phyloP scores from a whole-genome alignment of 2,329 filamentous ascomycete genomes.

The Aspergillus sp. region DNA sequence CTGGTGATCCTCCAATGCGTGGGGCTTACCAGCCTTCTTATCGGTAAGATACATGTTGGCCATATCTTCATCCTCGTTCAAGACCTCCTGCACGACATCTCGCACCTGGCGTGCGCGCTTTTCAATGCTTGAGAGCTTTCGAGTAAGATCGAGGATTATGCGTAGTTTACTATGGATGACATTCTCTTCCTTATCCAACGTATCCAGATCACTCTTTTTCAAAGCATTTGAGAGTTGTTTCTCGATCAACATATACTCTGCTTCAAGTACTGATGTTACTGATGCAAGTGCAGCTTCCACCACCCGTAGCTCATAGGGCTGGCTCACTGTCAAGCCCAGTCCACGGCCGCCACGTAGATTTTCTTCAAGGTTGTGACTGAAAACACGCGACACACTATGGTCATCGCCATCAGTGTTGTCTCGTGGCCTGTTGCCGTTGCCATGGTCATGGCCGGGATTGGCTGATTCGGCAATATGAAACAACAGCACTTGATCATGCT shows the following conservation, averaged over 20 bases:
- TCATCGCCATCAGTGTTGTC: not conserved
- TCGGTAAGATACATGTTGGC: constrained; percentile 32
- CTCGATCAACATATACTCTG: constrained; percentile 22
- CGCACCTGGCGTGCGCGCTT: constrained; percentile 30
- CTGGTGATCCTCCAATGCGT: constrained; percentile 26
- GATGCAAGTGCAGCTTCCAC: constrained; percentile 30
- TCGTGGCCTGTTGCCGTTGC: not conserved
- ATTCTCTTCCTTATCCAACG: constrained; percentile 11
- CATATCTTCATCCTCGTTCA: constrained; percentile 32
- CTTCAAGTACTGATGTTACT: constrained; percentile 27
- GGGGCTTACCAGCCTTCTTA: constrained; percentile 20
- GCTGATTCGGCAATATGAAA: constrained; percentile 16
- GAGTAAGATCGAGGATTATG: constrained; percentile 21
- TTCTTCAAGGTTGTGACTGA: constrained; percentile 20
- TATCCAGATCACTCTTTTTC: not conserved
- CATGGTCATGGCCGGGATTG: constrained; percentile 3
- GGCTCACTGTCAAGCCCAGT: constrained; percentile 10
- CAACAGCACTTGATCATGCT: constrained; percentile 24
- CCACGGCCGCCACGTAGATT: constrained; percentile 14
- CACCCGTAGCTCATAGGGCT: constrained; percentile 30
- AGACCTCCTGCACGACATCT: constrained; percentile 25
- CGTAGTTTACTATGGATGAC: constrained; percentile 18
- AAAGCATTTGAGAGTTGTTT: constrained; percentile 9
- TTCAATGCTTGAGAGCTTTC: constrained; percentile 20
- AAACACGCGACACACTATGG: constrained; percentile 13